Percentiles rank a stretch among this genome's conserved stretches.
These are phyloP conservation scores for Xylariaceae sp. DNA, from an alignment of 2,329 filamentous ascomycete genomes.

Conservation along the genomic window DNA sequence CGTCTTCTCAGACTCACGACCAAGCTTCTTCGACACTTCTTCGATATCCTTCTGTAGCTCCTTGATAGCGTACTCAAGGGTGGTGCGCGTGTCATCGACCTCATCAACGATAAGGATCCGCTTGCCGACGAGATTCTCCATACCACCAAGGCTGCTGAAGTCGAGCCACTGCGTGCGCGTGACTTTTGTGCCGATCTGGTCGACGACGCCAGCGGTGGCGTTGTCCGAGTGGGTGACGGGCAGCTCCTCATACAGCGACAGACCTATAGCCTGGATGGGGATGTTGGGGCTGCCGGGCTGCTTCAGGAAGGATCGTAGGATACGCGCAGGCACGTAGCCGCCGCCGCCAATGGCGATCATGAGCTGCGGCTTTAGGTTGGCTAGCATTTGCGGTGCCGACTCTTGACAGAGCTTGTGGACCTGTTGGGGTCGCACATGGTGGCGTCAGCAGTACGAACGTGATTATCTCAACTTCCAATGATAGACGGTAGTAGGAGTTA, in stretches of 20 bases:
- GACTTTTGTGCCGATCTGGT: conserved; percentile 88
- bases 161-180: conserved; percentile 99
- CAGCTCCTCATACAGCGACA: conserved; percentile 94
- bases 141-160: conserved; percentile 70
- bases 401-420: conserved; percentile 97
- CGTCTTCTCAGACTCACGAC: conserved; percentile 74
- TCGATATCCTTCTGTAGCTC: conserved; percentile 91
- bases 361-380: conserved; percentile 88
- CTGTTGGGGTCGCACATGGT: conserved; percentile 53
- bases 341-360: conserved; percentile 99
- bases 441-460: conserved; percentile 25
- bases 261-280: conserved; percentile 97
- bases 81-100: conserved; percentile 83
- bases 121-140: conserved; percentile 81
- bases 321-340: conserved; percentile 95
- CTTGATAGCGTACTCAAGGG: conserved; percentile 79
- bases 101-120: conserved; percentile 86
- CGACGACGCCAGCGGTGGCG: conserved; percentile 60
- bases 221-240: conserved; percentile 59
- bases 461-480: no score
- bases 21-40: conserved; percentile 75
- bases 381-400: conserved; percentile 80
- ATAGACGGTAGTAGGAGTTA: not conserved
- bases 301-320: conserved; percentile 97
- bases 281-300: conserved; percentile 87